Evolutionary conservation across 1,139 yeast species (phyloP), one percentile per base, ranked within the genome.

Genomic region (Nadsonia starkeyi-henricii): DNA sequence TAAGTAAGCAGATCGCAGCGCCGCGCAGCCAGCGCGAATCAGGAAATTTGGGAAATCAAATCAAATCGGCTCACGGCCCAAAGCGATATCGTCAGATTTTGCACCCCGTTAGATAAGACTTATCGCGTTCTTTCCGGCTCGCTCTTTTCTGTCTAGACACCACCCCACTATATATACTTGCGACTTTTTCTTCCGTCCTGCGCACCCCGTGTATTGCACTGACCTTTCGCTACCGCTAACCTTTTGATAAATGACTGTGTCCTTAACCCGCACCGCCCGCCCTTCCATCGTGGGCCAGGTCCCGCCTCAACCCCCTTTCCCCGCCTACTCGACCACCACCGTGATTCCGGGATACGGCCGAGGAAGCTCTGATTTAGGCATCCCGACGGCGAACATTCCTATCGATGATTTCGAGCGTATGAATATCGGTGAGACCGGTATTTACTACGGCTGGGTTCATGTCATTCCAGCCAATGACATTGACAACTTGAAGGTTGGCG

Each of bases 321-420:
- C 98, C 0, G 68, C 86, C 1, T 60, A 65, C 1, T 73, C 77
- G 12, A 63, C 57, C 30, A 58, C 86, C 7, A 68, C 70, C 37
- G 78, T 93, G 41, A 75, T 85, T 20, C 75, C 91, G 43, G 98
- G 99, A 0, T 91, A 85, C 65, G 99, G 98, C 3, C 74, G 99
- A 52, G 99, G 99, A 0, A 85, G 96, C 0, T 67, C 93, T 0
- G 96, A 88, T 58, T 71, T 93, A 45, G 97, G 97, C 0, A 84
- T 88, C 49, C 98, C 98, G 2, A 91, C 98, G 0, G 98, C 97
- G 18, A 91, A 91, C 60, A 77, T 89, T 21, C 86, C 89, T 0
- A 74, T 85, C 12, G 74, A 72, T 15, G 71, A 73, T 20, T 63
- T 74, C 21, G 69, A 74, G n/a, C 51, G 57, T n/a, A 65, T 74